phyloP scores from a whole-genome alignment of 805 yeast species.

The Metschnikowia peoriensis region DNA sequence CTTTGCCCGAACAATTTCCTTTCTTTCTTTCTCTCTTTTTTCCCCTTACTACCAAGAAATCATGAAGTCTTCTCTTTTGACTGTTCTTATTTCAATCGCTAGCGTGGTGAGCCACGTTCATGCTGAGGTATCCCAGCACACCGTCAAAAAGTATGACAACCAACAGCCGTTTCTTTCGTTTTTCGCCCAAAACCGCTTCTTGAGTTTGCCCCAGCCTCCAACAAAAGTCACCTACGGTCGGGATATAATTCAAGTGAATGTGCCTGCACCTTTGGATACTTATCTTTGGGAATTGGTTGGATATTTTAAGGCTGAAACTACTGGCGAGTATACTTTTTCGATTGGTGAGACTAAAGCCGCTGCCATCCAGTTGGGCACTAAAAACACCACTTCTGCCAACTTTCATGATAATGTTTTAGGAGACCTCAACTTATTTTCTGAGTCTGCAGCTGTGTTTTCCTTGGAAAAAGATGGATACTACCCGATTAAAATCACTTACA shows the following conservation, averaged over 20 bases:
- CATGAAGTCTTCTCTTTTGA: not conserved
- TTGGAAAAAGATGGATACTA: not conserved
- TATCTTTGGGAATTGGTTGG: slow-evolving; percentile 2
- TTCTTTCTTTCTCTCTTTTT: too few species aligned
- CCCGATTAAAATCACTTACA: not conserved
- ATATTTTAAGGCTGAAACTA: not conserved
- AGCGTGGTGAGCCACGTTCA: not conserved
- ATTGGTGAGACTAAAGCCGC: not conserved
- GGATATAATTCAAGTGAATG: not conserved
- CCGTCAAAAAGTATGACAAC: not conserved
- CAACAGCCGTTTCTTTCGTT: not conserved
- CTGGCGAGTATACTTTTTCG: not conserved
- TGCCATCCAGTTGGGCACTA: not conserved
- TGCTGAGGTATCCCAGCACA: not conserved
- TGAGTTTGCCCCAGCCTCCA: not conserved
- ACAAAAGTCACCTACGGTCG: not conserved
- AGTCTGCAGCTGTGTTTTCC: not conserved
- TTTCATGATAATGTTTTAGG: not conserved
- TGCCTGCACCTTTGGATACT: not conserved
- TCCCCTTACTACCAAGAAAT: too few species aligned
- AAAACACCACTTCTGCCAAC: not conserved
- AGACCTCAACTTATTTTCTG: not conserved
- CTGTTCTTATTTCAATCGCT: not conserved
- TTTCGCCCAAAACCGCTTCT: not conserved
- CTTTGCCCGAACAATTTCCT: too few species aligned